phyloP scores from a whole-genome alignment of 2,329 filamentous ascomycete species.

The Metarhizium guizhouense region DNA sequence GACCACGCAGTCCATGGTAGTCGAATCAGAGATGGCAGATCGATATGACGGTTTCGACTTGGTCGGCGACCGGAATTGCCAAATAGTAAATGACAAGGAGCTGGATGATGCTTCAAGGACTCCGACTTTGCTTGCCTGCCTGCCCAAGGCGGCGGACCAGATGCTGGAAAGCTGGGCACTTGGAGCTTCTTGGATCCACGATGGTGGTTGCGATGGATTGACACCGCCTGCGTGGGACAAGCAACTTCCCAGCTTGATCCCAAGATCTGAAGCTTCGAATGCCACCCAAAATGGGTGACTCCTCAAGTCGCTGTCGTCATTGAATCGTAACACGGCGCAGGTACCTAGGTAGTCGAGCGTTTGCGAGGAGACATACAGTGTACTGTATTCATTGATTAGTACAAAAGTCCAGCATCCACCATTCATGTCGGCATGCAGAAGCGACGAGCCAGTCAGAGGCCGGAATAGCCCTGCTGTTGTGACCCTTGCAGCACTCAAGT shows the following conservation, averaged over 20 bases:
- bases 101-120: no score
- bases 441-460: conserved; percentile 6
- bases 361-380: background rate
- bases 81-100: background rate
- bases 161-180: no score
- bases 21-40: background rate
- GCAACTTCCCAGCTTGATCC: background rate
- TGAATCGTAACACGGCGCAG: background rate
- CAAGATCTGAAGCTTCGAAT: no score
- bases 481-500: background rate
- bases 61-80: background rate
- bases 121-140: no score
- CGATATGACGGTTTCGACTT: background rate
- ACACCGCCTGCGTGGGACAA: background rate
- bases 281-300: background rate
- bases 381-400: background rate
- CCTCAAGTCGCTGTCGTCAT: background rate
- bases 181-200: no score
- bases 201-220: no score
- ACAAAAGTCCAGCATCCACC: background rate
- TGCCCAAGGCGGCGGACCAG: no score
- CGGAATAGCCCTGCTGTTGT: background rate
- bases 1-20: background rate
- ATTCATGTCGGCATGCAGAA: background rate
- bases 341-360: no score